A percentile compares a stretch with the other conserved stretches of the same genome.
phyloP scores from a whole-genome alignment of 805 yeast species.

The Metschnikowia lachancei region DNA sequence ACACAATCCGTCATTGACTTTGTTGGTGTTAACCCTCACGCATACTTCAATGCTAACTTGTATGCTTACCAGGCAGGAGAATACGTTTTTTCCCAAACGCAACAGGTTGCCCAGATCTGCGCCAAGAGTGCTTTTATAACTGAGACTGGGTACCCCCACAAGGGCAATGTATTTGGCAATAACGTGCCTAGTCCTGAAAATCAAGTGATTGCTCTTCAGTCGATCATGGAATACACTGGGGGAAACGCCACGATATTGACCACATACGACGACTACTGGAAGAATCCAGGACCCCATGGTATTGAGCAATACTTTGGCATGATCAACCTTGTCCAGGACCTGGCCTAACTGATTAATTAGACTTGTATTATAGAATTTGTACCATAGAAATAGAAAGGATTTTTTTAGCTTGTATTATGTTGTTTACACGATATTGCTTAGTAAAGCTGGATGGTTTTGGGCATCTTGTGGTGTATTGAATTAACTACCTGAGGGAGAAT shows the following conservation, averaged over 20 bases:
- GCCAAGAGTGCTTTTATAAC: slow-evolving; percentile 58
- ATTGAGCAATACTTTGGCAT: slow-evolving; percentile 88
- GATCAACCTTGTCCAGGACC: slow-evolving; percentile 34
- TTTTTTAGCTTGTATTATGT: no score
- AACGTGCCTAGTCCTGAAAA: slow-evolving; percentile 70
- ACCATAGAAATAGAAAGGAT: slow-evolving; percentile 1
- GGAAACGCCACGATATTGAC: slow-evolving; percentile 69
- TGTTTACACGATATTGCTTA: no score
- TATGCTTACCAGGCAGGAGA: slow-evolving; percentile 68
- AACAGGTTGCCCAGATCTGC: slow-evolving; percentile 55
- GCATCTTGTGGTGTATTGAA: no score
- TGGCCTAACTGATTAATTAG: not conserved
- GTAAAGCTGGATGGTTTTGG: no score
- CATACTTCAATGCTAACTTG: slow-evolving; percentile 69
- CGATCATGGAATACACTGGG: slow-evolving; percentile 57
- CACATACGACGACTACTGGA: slow-evolving; percentile 86
- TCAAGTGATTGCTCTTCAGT: slow-evolving; percentile 65
- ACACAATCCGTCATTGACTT: slow-evolving; percentile 67
- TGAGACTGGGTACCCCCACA: slow-evolving; percentile 88
- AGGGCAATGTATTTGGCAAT: slow-evolving; percentile 67
- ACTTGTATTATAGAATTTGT: not conserved
- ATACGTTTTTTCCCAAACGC: slow-evolving; percentile 64
- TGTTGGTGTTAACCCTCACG: slow-evolving; percentile 83
- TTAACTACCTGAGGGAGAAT: no score
- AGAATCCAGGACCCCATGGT: slow-evolving; percentile 74